Evolutionary conservation across 2,329 filamentous ascomycete species (phyloP).

Genomic region (Aspergillus fumigatus): DNA sequence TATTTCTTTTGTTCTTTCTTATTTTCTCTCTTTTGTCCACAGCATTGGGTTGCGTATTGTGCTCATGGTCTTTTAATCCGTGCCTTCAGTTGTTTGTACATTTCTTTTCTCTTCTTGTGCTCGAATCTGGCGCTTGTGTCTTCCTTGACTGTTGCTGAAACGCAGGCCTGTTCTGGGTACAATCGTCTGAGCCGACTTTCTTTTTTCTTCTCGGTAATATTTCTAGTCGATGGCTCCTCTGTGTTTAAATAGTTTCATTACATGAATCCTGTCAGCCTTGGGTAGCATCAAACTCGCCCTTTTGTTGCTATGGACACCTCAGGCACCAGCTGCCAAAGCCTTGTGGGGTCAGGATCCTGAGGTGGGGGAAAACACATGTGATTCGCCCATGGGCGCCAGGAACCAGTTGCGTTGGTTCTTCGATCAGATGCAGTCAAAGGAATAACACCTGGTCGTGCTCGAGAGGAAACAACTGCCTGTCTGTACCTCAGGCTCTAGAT

Average conservation of each 20-base stretch:
- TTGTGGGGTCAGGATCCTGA: not conserved
- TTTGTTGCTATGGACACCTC: not conserved
- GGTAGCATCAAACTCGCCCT: too few relatives aligned
- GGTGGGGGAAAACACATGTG: not conserved
- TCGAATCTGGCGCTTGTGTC: not conserved
- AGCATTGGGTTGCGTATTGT: constrained; percentile 7
- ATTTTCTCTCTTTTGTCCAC: not conserved
- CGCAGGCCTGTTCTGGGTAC: not conserved
- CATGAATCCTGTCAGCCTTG: too few relatives aligned
- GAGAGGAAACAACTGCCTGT: too few relatives aligned
- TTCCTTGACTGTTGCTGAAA: not conserved
- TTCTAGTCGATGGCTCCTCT: not conserved
- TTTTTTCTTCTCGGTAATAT: not conserved
- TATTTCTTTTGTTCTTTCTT: constrained; percentile 4
- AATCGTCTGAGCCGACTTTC: not conserved
- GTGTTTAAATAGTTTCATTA: not conserved
- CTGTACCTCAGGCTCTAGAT: too few relatives aligned
- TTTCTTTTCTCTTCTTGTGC: not conserved
- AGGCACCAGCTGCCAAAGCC: not conserved
- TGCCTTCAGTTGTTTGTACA: not conserved
- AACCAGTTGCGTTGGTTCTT: too few relatives aligned
- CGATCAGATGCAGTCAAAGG: too few relatives aligned
- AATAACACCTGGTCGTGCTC: too few relatives aligned
- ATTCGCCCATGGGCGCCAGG: too few relatives aligned
- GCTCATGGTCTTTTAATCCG: too few relatives aligned